Conservation (phyloP, 1,284 basidiomycete genomes). For the Sanghuangporus weigelae region DNA sequence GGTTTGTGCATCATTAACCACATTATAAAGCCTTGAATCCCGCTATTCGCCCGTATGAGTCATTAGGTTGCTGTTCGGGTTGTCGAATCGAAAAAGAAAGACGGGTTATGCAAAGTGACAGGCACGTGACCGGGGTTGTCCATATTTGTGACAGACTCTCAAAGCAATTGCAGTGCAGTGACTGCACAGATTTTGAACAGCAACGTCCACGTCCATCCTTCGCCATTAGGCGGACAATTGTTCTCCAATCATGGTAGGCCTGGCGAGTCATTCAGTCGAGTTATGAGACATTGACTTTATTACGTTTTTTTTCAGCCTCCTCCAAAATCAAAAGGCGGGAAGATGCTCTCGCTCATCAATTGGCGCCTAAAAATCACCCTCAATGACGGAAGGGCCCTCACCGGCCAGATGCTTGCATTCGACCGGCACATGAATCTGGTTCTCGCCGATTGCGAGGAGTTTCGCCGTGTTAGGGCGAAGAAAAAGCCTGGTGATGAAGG, state of each 20-base stretch:
- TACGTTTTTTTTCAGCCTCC: constrained; percentile 52
- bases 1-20: too few relatives aligned
- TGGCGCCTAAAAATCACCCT: constrained; percentile 97
- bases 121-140: not conserved
- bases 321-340: constrained; percentile 94
- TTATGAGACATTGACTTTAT: not conserved
- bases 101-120: not conserved
- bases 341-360: constrained; percentile 97
- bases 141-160: not conserved
- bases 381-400: constrained; percentile 94
- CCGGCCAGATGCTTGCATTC: constrained; percentile 98
- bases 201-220: not conserved
- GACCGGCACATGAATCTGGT: constrained; percentile 99
- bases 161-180: not conserved
- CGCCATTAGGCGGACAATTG: constrained; percentile 10
- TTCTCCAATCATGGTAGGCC: constrained; percentile 58
- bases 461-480: constrained; percentile 83
- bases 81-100: too few relatives aligned
- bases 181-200: not conserved
- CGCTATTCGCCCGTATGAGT: too few relatives aligned
- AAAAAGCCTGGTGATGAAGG: constrained; percentile 74
- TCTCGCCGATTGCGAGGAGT: constrained; percentile 95
- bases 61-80: too few relatives aligned
- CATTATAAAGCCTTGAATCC: too few relatives aligned
- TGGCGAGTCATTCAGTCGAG: not conserved